Evolutionary conservation across 208 protist species (phyloP).

Genomic region (Trypanosoma melophagium): DNA sequence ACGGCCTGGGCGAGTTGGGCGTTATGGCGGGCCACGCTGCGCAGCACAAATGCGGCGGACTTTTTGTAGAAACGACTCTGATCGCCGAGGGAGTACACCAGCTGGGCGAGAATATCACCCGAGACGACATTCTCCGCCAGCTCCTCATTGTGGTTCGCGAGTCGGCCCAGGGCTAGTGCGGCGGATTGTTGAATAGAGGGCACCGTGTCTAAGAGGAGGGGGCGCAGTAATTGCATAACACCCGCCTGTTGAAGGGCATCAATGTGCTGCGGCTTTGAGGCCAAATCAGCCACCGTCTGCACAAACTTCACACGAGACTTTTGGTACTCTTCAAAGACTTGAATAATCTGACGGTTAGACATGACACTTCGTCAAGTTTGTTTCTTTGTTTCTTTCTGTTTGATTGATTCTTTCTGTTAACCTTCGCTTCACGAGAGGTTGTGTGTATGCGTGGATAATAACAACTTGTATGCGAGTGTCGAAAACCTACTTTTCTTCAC

Average conservation of each 20-base stretch:
- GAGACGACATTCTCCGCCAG: slow-evolving; percentile 97
- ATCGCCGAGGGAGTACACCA: slow-evolving; percentile 96
- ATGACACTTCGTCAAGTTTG: no score
- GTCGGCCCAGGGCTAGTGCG: slow-evolving; percentile 96
- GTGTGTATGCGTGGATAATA: no score
- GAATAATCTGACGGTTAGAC: slow-evolving; percentile 91
- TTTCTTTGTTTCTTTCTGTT: slow-evolving; percentile 4
- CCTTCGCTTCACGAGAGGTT: no score
- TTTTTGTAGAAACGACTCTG: slow-evolving; percentile 99
- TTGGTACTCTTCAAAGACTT: slow-evolving; percentile 98
- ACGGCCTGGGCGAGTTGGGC: slow-evolving; percentile 96
- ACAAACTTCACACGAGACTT: slow-evolving; percentile 96
- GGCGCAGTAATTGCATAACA: slow-evolving; percentile 96
- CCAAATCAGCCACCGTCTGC: slow-evolving; percentile 94
- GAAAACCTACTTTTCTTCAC: neutral
- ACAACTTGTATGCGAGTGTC: no score
- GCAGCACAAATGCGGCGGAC: slow-evolving; percentile 96
- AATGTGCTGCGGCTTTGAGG: slow-evolving; percentile 96
- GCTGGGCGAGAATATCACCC: slow-evolving; percentile 96
- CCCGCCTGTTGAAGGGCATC: slow-evolving; percentile 95
- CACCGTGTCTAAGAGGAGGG: slow-evolving; percentile 96
- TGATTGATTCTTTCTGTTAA: neutral
- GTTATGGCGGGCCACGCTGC: slow-evolving; percentile 96
- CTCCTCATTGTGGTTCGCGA: slow-evolving; percentile 97
- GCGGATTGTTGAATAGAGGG: slow-evolving; percentile 98